phyloP scores from a whole-genome alignment of 1,284 basidiomycete species.

The Trichosporon sp. region DNA sequence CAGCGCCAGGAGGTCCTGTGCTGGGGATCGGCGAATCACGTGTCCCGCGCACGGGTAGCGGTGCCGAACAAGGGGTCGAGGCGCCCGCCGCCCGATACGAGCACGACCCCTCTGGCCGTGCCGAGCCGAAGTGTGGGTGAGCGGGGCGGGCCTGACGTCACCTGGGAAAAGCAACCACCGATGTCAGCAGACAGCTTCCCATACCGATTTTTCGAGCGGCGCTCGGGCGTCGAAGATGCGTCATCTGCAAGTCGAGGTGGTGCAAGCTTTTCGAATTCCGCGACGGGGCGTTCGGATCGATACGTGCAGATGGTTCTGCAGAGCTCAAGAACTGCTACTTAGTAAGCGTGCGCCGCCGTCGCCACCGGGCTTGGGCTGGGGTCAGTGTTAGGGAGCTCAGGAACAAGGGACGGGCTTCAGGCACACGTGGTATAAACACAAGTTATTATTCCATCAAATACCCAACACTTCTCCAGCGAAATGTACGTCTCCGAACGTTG shows the following conservation, averaged over 20 bases:
- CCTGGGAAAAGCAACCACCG: not conserved
- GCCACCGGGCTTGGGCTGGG: not conserved
- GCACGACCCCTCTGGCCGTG: not conserved
- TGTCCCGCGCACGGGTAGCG: not conserved
- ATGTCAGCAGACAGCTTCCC: too few relatives aligned
- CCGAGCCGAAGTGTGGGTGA: not conserved
- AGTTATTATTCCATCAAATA: conserved; percentile 4
- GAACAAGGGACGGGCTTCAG: not conserved
- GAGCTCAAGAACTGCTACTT: too few relatives aligned
- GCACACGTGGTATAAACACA: not conserved
- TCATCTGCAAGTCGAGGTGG: not conserved
- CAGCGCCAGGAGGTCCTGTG: not conserved
- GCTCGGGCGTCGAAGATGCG: not conserved
- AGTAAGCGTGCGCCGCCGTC: not conserved
- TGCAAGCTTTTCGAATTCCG: not conserved
- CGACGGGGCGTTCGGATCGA: not conserved
- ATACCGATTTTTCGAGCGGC: not conserved
- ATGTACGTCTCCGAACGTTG: not conserved
- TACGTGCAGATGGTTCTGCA: not conserved
- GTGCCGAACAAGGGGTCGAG: not conserved
- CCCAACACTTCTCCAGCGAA: not conserved
- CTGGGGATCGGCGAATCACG: not conserved
- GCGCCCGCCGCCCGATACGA: not conserved
- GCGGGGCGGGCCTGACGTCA: not conserved
- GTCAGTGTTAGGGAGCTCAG: not conserved